Evolutionary conservation across 257 asterid genomes (phyloP).

Genomic region (Penstemon eatonii): DNA sequence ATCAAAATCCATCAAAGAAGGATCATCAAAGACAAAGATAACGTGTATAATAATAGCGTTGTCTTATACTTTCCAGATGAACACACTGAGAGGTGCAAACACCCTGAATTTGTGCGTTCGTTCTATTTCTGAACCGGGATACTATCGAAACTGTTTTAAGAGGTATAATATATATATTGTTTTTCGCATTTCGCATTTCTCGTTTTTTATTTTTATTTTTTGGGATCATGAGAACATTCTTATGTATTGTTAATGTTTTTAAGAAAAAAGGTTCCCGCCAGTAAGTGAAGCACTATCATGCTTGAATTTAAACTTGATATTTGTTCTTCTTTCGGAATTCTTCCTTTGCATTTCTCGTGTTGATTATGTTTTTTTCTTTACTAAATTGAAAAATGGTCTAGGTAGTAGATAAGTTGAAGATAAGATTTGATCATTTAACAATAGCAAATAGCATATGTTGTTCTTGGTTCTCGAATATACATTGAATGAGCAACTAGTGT

Average conservation of each 20-base stretch:
- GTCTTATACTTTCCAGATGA: conserved; percentile 26
- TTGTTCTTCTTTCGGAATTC: neutral
- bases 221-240: conserved; percentile 22
- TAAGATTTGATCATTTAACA: too few species aligned
- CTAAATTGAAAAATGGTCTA: too few species aligned
- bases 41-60: conserved; percentile 25
- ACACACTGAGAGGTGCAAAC: conserved; percentile 33
- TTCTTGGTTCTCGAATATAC: too few species aligned
- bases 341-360: neutral
- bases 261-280: neutral
- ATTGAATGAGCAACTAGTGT: too few species aligned
- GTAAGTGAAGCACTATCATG: neutral
- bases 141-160: conserved; percentile 16
- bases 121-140: conserved; percentile 33
- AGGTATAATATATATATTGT: conserved; percentile 24
- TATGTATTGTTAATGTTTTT: too few species aligned
- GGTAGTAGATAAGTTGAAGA: too few species aligned
- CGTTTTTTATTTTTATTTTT: conserved; percentile 26
- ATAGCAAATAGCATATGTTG: too few species aligned
- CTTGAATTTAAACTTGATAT: neutral
- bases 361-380: too few species aligned
- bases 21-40: conserved; percentile 30
- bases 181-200: conserved; percentile 10
- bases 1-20: conserved; percentile 41
- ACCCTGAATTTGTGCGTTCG: conserved; percentile 24